Percentiles rank a stretch among this genome's conserved stretches.
phyloP scores from a whole-genome alignment of 202 grass and related monocot genomes.

The Musa balbisiana region DNA sequence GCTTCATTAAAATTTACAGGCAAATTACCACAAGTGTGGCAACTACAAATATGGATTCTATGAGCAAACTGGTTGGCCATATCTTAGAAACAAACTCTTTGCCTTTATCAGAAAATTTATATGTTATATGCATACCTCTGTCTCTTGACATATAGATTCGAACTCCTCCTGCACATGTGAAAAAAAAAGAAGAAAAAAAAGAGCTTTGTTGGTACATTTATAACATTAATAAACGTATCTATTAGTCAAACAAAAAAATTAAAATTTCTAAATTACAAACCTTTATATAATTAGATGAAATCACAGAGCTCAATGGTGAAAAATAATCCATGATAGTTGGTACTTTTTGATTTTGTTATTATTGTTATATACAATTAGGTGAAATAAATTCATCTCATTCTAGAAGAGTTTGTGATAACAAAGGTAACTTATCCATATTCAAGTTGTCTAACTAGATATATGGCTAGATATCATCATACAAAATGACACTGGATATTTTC shows the following conservation, averaged over 20 bases:
- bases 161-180: constrained; percentile 51
- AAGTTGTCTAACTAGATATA: too few species aligned
- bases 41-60: background rate
- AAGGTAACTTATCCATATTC: too few species aligned
- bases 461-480: too few species aligned
- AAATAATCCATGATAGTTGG: too few species aligned
- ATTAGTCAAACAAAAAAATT: background rate
- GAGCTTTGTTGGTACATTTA: background rate
- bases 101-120: background rate
- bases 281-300: background rate
- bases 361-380: too few species aligned
- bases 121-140: constrained; percentile 16
- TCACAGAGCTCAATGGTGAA: too few species aligned
- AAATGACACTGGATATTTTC: too few species aligned
- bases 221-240: background rate
- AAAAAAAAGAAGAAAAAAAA: constrained; percentile 5
- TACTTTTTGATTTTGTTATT: too few species aligned
- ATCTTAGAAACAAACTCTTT: background rate
- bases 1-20: background rate
- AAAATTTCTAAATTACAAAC: background rate
- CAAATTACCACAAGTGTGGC: background rate
- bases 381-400: too few species aligned
- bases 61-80: background rate
- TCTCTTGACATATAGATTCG: constrained; percentile 38
- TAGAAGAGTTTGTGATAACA: too few species aligned